Base-by-base conservation (phyloP, 2,329 filamentous ascomycete species). In the Fonsecaea multimorphosa region DNA sequence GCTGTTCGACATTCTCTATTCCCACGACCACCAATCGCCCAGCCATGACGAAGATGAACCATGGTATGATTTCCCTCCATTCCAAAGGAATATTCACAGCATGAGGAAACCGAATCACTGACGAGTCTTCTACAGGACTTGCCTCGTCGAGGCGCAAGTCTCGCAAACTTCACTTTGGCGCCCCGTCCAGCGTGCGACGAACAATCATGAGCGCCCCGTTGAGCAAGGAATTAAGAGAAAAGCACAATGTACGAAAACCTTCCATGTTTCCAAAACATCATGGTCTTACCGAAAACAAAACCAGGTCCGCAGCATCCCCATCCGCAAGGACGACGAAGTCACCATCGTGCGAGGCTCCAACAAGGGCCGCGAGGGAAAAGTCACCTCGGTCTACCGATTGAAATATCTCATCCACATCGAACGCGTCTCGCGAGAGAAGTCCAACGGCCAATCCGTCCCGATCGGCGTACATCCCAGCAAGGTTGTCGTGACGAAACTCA, bases 291-390 rank as follows among this genome's bases (percentile, higher is more conserved):
- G 12, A 61, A 29, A 72, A 58, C 64, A 67, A 3, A 64, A 67
- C n/a, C 73, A 96, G 92, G 92, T 96, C 82, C 92, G 92, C 86
- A 89, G 89, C 82, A 96, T 97, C 82, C 95, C 94, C 80, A 88
- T 98, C 86, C 92, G 94, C 86, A 97, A 97, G 86, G 94, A 97
- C 80, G 91, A 97, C 84, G 92, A 96, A 85, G 93, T 98, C 80
- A 86, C 86, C 79, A 91, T 99, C 78, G 90, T 94, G 80, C 93
- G 95, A 76, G 95, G 95, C 78, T 85, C 86, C 84, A 91, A 96
- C 88, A 98, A 98, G 88, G 95, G 94, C 80, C 92, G 93, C 78
- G 94, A 98, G 87, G 95, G 95, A 86, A 98, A 98, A 87, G 87
- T 99, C 84, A 93, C 90, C 77, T 92, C 91, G 78, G 94, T 98